Conservation (phyloP, 495 filamentous ascomycete species). For the Xylaria cubensis region DNA sequence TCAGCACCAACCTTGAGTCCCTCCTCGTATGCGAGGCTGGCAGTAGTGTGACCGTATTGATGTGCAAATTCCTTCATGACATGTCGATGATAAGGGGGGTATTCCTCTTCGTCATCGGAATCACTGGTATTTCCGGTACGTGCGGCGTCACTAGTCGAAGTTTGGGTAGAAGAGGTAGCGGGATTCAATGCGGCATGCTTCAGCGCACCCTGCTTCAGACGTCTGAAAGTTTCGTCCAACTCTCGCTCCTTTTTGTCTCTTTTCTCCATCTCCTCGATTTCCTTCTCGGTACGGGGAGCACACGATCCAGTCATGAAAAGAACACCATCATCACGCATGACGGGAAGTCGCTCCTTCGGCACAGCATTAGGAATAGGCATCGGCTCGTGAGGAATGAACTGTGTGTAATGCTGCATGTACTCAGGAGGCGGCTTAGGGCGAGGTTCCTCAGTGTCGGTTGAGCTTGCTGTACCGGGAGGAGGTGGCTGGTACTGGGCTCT, state of each 20-base stretch:
- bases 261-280: neutral
- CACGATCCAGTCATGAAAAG: neutral
- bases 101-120: neutral
- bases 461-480: neutral
- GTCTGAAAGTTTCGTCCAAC: neutral
- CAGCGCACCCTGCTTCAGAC: neutral
- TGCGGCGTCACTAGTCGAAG: neutral
- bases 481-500: neutral
- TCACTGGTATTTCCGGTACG: neutral
- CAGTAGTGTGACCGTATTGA: slow-evolving; percentile 14
- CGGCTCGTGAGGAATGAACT: slow-evolving; percentile 2
- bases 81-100: neutral
- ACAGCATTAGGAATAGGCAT: slow-evolving; percentile 21
- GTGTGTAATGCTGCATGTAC: neutral
- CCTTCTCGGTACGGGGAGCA: slow-evolving; percentile 1
- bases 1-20: neutral
- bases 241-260: neutral
- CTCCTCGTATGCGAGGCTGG: slow-evolving; percentile 6
- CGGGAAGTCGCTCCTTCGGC: neutral
- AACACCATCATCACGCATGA: neutral
- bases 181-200: neutral
- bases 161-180: neutral
- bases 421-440: neutral
- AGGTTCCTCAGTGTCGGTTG: neutral
- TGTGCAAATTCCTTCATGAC: slow-evolving; percentile 12